Conservation (phyloP, 2,329 filamentous ascomycete species). For the Annulohypoxylon truncatum region DNA sequence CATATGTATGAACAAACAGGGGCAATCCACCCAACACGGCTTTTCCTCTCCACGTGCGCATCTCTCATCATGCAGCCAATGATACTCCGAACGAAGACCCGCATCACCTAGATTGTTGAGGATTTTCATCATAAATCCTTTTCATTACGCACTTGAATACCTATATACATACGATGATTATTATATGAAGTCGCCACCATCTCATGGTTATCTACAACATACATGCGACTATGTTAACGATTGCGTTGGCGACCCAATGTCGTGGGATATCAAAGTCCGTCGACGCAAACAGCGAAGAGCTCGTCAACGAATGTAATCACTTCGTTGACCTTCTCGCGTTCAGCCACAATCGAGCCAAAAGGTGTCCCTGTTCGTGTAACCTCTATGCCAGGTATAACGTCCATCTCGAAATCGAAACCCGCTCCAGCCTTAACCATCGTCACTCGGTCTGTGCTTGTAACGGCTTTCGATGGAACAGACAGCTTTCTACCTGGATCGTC, state of each 20-base stretch:
- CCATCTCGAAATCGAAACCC: conserved; percentile 45
- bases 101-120: conserved; percentile 1
- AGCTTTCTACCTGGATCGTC: conserved; percentile 42
- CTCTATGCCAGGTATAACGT: conserved; percentile 39
- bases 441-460: conserved; percentile 25
- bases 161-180: neutral
- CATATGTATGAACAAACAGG: conserved; percentile 28
- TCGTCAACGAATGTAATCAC: conserved; percentile 49
- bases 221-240: neutral
- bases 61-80: conserved; percentile 12
- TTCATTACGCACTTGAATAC: neutral
- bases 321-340: conserved; percentile 52
- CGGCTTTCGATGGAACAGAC: conserved; percentile 22
- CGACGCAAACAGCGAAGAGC: conserved; percentile 46
- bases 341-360: conserved; percentile 49
- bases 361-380: conserved; percentile 26
- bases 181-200: neutral
- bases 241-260: neutral
- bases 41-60: conserved; percentile 35
- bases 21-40: conserved; percentile 33
- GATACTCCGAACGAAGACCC: neutral
- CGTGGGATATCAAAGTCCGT: conserved; percentile 31
- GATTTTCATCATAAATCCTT: conserved; percentile 2
- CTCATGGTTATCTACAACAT: neutral
- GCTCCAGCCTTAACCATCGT: conserved; percentile 38